phyloP scores from a whole-genome alignment of 371 early-diverging fungal genomes.

The Rhizopus stolonifer region DNA sequence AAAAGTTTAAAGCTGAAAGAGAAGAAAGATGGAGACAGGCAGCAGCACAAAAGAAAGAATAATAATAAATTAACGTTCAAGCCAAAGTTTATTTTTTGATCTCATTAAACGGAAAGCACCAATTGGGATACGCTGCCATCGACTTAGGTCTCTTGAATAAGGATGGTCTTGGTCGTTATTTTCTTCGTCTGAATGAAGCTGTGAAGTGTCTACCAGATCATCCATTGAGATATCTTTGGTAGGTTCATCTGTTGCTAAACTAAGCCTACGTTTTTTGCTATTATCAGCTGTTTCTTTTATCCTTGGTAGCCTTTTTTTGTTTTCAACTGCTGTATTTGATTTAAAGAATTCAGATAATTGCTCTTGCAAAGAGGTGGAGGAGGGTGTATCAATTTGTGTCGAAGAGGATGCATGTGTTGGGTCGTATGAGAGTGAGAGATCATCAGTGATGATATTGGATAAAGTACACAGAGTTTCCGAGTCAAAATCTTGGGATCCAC shows the following conservation, averaged over 20 bases:
- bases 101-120: conserved; percentile 57
- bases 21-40: conserved; percentile 52
- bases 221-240: conserved; percentile 52
- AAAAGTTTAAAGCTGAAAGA: conserved; percentile 42
- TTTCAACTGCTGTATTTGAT: not conserved
- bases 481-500: conserved; percentile 28
- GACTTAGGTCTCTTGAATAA: conserved; percentile 51
- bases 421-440: conserved; percentile 17
- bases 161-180: conserved; percentile 33
- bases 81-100: conserved; percentile 45
- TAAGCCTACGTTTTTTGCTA: not conserved
- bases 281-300: not conserved
- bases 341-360: conserved; percentile 34
- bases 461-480: conserved; percentile 31
- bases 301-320: not conserved
- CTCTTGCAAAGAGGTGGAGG: conserved; percentile 22
- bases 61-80: conserved; percentile 30
- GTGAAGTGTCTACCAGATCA: conserved; percentile 60
- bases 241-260: conserved; percentile 2
- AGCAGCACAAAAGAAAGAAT: conserved; percentile 5
- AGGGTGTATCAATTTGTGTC: not conserved
- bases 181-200: conserved; percentile 50
- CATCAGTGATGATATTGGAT: conserved; percentile 22
- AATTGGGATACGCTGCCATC: conserved; percentile 65
- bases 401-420: conserved; percentile 10